A percentile compares a stretch with the other conserved stretches of the same genome.
phyloP scores from a whole-genome alignment of 2,329 filamentous ascomycete species.

The Fusarium aywerte region DNA sequence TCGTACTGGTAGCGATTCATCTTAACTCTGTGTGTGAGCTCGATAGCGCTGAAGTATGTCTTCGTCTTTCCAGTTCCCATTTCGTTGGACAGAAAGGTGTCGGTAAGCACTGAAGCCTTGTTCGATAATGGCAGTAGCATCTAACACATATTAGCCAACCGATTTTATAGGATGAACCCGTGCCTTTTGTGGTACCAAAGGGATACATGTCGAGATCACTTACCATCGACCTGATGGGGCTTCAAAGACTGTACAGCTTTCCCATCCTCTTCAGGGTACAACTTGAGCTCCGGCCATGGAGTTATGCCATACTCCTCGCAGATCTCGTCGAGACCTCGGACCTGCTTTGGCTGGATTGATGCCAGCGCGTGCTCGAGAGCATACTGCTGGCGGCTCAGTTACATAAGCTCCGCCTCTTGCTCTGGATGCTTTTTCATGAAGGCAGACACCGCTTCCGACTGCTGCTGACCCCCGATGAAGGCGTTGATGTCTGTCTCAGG shows the following conservation, averaged over 20 bases:
- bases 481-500: no score
- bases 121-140: neutral
- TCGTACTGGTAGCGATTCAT: no score
- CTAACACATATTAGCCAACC: neutral
- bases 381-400: neutral
- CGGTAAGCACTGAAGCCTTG: neutral
- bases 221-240: neutral
- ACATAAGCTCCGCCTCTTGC: no score
- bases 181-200: no score
- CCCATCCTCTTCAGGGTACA: rapidly evolving
- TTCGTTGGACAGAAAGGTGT: neutral
- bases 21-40: neutral
- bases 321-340: rapidly evolving
- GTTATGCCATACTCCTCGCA: neutral
- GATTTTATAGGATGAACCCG: neutral
- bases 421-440: no score
- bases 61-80: neutral
- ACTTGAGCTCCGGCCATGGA: neutral
- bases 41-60: neutral
- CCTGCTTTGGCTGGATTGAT: neutral
- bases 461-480: no score
- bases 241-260: neutral
- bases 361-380: neutral
- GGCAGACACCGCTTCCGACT: no score
- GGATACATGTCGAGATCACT: neutral